Base-by-base conservation (phyloP, 805 yeast genomes). In the Lipomyces sp. region DNA sequence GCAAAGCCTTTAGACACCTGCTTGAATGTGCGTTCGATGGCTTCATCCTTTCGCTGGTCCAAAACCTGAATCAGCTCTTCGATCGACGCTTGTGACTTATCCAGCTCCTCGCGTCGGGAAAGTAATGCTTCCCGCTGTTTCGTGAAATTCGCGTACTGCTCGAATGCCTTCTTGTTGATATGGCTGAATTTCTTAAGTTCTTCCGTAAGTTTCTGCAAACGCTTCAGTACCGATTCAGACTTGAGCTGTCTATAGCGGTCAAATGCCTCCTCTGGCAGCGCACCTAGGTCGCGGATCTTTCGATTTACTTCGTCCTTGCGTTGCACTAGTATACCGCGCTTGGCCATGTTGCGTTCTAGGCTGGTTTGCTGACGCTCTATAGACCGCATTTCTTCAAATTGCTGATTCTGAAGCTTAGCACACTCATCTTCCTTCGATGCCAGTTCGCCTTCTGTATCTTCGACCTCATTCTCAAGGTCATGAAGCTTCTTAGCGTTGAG, bases 101-200 rank as follows among this genome's bases (percentile, higher is more conserved):
- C 89, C 48, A 94, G 81, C 68, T 91, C 97, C 18, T 79, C 79
- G 48, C 90, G 83, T 72, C 98, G 86, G 32, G 78, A 80, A 0
- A 83, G 82, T 65, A 94, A 80, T 3, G 87, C 89, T 58, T 85
- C 88, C 62, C 89, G 82, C 76, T 93, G 95, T 65, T 84, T 86
- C 24, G 89, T 85, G 75, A 92, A 92, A 53, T 85, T 86, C 59
- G 82, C 79, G 74, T 84, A 90, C 74, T 93, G 97, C 72, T 93
- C 98, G 71, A 90, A 80, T 0, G 98, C 97, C 74, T 92, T 90
- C 75, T 89, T 90, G 78, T 94, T 94, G 59, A 95, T 90, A 76
- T 92, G 96, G 32, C 85, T 84, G 75, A 85, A 88, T 71, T 85
- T 82, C 55, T 85, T 84, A 51, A 94, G 79, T 35, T 83, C 84